phyloP scores from a whole-genome alignment of 352 stramenopile species.

The Phytophthora foliorum region DNA sequence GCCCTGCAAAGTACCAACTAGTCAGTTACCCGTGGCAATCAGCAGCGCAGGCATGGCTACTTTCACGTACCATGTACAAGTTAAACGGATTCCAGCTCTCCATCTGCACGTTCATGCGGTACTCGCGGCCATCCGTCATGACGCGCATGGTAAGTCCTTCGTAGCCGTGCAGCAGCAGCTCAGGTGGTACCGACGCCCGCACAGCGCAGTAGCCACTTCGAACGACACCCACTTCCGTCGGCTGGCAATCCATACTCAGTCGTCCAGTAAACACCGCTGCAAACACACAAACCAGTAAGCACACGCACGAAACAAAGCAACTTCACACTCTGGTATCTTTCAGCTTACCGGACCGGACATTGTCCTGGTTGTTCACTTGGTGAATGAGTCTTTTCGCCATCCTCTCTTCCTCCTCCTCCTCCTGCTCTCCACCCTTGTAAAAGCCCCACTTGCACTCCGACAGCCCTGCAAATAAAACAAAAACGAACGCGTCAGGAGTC shows the following conservation, averaged over 20 bases:
- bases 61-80: slow-evolving; percentile 79
- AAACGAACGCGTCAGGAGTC: slow-evolving; percentile 7
- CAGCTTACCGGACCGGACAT: slow-evolving; percentile 52
- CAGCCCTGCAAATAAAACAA: slow-evolving; percentile 44
- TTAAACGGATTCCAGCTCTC: slow-evolving; percentile 91
- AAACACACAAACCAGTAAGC: slow-evolving; percentile 5
- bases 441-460: slow-evolving; percentile 81
- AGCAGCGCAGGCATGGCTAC: background rate
- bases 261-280: slow-evolving; percentile 78
- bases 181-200: slow-evolving; percentile 61
- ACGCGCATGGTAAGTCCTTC: slow-evolving; percentile 88
- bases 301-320: background rate
- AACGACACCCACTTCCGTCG: slow-evolving; percentile 80
- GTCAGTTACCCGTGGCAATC: background rate
- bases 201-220: slow-evolving; percentile 90
- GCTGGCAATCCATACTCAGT: slow-evolving; percentile 80
- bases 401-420: slow-evolving; percentile 26
- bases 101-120: slow-evolving; percentile 88
- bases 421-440: slow-evolving; percentile 42
- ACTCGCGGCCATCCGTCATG: slow-evolving; percentile 89
- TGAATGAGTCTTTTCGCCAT: slow-evolving; percentile 42
- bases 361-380: slow-evolving; percentile 64
- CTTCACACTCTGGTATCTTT: background rate
- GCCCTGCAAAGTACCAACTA: slow-evolving; percentile 45
- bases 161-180: slow-evolving; percentile 79